Conservation (phyloP, 1,139 yeast species). For the Kluyveromyces sp. region DNA sequence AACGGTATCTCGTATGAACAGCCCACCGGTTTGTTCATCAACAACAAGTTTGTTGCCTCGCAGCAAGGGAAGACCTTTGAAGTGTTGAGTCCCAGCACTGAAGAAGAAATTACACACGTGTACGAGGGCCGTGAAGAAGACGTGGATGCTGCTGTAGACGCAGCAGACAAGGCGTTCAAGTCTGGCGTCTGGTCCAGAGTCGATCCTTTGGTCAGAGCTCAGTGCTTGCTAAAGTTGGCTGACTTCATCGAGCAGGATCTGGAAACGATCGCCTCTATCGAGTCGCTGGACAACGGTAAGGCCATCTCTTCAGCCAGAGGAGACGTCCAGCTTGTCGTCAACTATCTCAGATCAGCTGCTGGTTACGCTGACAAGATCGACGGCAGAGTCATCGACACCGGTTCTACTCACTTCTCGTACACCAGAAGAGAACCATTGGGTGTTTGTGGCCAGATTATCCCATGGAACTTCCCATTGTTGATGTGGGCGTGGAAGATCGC, state of each 20-base stretch:
- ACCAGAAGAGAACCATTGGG: constrained; percentile 49
- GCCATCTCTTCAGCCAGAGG: constrained; percentile 43
- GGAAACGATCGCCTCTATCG: constrained; percentile 44
- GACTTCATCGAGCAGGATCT: constrained; percentile 50
- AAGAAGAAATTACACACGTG: constrained; percentile 39
- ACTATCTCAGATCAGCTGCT: constrained; percentile 55
- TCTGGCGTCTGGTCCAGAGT: constrained; percentile 38
- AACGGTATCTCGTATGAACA: constrained; percentile 46
- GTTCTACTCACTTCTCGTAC: constrained; percentile 44
- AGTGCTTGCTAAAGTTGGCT: constrained; percentile 50
- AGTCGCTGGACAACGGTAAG: constrained; percentile 75
- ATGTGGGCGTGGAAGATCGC: constrained; percentile 60
- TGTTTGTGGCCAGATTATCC: constrained; percentile 59
- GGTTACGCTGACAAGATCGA: constrained; percentile 67
- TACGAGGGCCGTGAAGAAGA: constrained; percentile 43
- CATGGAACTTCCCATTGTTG: constrained; percentile 60
- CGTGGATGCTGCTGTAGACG: constrained; percentile 41
- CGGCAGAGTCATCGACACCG: constrained; percentile 55
- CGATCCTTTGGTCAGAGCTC: constrained; percentile 46
- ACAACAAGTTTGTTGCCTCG: constrained; percentile 41
- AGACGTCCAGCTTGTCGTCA: constrained; percentile 52
- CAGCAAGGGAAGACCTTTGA: constrained; percentile 37
- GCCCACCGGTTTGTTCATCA: constrained; percentile 47
- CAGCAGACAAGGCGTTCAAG: constrained; percentile 41
- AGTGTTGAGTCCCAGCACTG: constrained; percentile 42